These are phyloP conservation scores for Botryotinia convoluta DNA, from an alignment of 2,329 filamentous ascomycete genomes.

Conservation along the genomic window DNA sequence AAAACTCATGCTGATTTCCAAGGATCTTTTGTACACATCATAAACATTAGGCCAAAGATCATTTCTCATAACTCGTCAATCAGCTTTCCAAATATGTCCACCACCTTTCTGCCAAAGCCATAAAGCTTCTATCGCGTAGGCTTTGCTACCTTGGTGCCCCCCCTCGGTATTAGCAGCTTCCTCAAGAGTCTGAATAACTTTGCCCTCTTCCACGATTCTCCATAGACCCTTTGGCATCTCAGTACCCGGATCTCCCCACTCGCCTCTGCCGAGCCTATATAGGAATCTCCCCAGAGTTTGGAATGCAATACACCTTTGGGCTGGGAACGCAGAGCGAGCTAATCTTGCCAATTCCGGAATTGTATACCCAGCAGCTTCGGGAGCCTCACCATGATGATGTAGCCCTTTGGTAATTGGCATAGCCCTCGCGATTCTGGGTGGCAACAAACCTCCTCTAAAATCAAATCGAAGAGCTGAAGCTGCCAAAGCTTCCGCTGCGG, in stretches of 20 bases:
- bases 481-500: constrained; percentile 67
- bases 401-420: constrained; percentile 78
- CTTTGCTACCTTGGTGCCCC: constrained; percentile 75
- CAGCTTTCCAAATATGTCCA: constrained; percentile 36
- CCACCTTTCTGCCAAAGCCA: constrained; percentile 64
- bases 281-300: constrained; percentile 85
- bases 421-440: constrained; percentile 69
- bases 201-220: constrained; percentile 72
- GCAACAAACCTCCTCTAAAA: constrained; percentile 76
- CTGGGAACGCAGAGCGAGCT: constrained; percentile 75
- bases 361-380: constrained; percentile 92
- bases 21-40: background rate
- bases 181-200: constrained; percentile 72
- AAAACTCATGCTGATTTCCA: background rate
- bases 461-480: constrained; percentile 82
- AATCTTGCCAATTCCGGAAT: constrained; percentile 80
- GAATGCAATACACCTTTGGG: constrained; percentile 87
- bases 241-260: constrained; percentile 65
- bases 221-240: constrained; percentile 78
- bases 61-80: constrained; percentile 22
- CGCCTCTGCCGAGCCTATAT: constrained; percentile 74
- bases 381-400: constrained; percentile 90
- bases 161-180: constrained; percentile 67
- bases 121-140: constrained; percentile 83
- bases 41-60: background rate